Evolutionary conservation across 2,329 filamentous ascomycete species (phyloP).

Genomic region (Colletotrichum orchidophilum): DNA sequence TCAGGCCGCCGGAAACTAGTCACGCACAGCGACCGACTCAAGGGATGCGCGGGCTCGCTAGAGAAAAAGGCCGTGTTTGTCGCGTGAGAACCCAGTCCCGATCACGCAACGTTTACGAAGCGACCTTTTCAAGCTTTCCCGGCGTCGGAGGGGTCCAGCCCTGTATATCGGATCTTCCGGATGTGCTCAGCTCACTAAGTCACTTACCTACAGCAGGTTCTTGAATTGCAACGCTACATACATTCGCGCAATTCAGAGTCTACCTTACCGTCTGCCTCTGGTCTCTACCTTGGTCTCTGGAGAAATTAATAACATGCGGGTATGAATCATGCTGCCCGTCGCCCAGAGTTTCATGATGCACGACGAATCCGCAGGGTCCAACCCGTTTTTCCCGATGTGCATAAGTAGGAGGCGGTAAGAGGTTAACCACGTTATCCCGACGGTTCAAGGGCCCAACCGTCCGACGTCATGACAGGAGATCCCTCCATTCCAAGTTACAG

Average conservation of each 20-base stretch:
- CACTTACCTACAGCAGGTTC: not conserved
- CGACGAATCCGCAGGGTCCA: not conserved
- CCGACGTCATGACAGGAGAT: conserved; percentile 14
- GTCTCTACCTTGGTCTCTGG: too few relatives aligned
- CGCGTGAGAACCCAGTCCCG: not conserved
- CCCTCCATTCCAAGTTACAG: not conserved
- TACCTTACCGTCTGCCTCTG: too few relatives aligned
- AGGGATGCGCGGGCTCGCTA: not conserved
- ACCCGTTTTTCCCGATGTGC: not conserved
- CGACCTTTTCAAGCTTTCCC: not conserved
- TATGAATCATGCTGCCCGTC: not conserved
- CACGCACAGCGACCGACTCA: conserved; percentile 3
- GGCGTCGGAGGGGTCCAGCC: not conserved
- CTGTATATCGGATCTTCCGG: conserved; percentile 16
- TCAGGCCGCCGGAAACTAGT: conserved; percentile 12
- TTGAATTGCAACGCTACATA: not conserved
- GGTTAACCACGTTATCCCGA: not conserved
- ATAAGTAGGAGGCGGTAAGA: not conserved
- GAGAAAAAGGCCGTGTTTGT: not conserved
- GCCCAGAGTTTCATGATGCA: not conserved
- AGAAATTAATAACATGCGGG: not conserved
- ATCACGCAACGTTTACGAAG: conserved; percentile 15
- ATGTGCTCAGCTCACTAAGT: not conserved
- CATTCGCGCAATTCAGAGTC: too few relatives aligned
- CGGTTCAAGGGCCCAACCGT: not conserved